Percentiles rank a stretch among this genome's conserved stretches.
These are phyloP conservation scores for Malus hybrid DNA, from an alignment of 331 rosid species.

Conservation along the genomic window DNA sequence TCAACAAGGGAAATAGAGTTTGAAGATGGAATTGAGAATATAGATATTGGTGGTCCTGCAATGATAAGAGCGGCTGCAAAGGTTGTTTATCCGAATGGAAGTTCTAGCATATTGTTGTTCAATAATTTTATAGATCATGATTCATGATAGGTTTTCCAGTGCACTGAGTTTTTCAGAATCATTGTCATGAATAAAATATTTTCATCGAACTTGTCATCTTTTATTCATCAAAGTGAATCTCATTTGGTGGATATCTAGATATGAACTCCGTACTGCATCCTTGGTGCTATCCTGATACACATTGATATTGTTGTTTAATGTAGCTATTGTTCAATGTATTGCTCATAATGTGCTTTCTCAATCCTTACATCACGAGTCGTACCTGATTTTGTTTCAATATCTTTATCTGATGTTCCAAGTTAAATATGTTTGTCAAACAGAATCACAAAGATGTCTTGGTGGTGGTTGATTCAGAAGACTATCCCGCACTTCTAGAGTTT, in stretches of 20 bases:
- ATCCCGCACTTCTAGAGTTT: conserved; percentile 62
- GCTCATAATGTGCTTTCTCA: too few species aligned
- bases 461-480: conserved; percentile 87
- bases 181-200: background rate
- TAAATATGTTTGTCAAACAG: conserved; percentile 34
- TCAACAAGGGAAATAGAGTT: conserved; percentile 57
- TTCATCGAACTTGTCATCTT: too few species aligned
- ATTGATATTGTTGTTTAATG: background rate
- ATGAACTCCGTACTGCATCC: background rate
- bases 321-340: background rate
- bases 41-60: conserved; percentile 96
- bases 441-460: conserved; percentile 90
- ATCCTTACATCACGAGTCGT: background rate
- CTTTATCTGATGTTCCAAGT: conserved; percentile 2
- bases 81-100: conserved; percentile 35
- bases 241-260: too few species aligned
- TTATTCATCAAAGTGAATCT: background rate
- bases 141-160: background rate
- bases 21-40: conserved; percentile 92
- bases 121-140: background rate
- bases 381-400: background rate
- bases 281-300: background rate
- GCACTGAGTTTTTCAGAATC: background rate
- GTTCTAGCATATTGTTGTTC: background rate
- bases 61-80: conserved; percentile 98